phyloP scores from a whole-genome alignment of 495 filamentous ascomycete species.

The Podospora bellae-mahoneyi region DNA sequence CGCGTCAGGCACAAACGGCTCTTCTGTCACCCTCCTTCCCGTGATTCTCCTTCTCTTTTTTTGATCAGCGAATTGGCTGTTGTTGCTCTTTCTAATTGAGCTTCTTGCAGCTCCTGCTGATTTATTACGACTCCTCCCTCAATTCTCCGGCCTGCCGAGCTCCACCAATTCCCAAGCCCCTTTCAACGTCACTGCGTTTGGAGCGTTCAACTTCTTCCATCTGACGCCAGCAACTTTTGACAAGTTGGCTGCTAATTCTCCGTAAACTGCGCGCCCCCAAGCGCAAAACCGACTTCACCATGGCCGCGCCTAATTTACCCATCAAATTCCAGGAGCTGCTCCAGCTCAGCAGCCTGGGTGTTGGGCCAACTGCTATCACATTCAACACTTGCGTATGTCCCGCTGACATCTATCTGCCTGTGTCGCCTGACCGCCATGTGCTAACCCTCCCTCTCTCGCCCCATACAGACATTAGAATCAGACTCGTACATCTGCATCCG shows the following conservation, averaged over 20 bases:
- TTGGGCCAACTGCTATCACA: slow-evolving; percentile 84
- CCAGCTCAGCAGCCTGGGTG: slow-evolving; percentile 75
- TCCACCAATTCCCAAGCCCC: slow-evolving; percentile 25
- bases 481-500: slow-evolving; percentile 93
- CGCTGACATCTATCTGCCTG: slow-evolving; percentile 6
- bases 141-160: slow-evolving; percentile 15
- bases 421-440: slow-evolving; percentile 1
- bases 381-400: slow-evolving; percentile 92
- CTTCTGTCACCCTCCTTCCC: not conserved
- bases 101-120: slow-evolving; percentile 6
- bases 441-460: slow-evolving; percentile 3
- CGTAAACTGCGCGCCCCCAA: slow-evolving; percentile 32
- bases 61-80: slow-evolving; percentile 3
- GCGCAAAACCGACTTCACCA: slow-evolving; percentile 35
- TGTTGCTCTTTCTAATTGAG: slow-evolving; percentile 3
- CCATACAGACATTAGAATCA: slow-evolving; percentile 85
- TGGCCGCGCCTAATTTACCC: slow-evolving; percentile 55
- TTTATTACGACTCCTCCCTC: slow-evolving; percentile 12
- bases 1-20: slow-evolving; percentile 15
- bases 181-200: slow-evolving; percentile 19
- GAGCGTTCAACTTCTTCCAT: not conserved
- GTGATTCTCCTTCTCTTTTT: slow-evolving; percentile 9
- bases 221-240: slow-evolving; percentile 28
- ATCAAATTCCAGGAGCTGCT: slow-evolving; percentile 95
- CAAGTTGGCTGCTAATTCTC: slow-evolving; percentile 34